These are phyloP conservation scores for Dactylellina haptotyla DNA, from an alignment of 2,329 filamentous ascomycete species.

Conservation along the genomic window DNA sequence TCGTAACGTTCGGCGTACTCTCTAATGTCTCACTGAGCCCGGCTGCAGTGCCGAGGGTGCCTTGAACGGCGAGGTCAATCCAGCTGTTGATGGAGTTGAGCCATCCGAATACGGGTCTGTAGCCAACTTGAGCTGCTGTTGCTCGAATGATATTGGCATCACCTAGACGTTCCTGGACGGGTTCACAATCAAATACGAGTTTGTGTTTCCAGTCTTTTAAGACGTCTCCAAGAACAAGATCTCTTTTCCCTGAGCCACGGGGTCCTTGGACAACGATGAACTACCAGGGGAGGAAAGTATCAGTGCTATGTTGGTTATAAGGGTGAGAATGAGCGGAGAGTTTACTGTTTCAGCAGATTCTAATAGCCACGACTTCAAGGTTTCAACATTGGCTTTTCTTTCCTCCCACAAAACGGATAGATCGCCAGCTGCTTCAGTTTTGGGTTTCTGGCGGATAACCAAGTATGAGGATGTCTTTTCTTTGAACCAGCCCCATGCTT, in stretches of 20 bases:
- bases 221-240: conserved; percentile 85
- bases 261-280: conserved; percentile 82
- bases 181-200: conserved; percentile 89
- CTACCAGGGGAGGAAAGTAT: neutral
- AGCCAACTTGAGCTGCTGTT: conserved; percentile 84
- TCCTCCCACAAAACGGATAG: conserved; percentile 88
- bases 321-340: conserved; percentile 70
- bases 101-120: conserved; percentile 93
- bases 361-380: conserved; percentile 84
- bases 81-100: conserved; percentile 94
- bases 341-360: conserved; percentile 79
- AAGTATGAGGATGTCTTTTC: conserved; percentile 75
- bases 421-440: conserved; percentile 72
- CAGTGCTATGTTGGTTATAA: neutral
- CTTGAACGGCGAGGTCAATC: conserved; percentile 89
- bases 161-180: conserved; percentile 87
- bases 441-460: conserved; percentile 65
- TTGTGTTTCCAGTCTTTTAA: conserved; percentile 80
- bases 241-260: conserved; percentile 87
- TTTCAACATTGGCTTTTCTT: conserved; percentile 80
- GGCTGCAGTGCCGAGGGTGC: conserved; percentile 69
- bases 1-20: conserved; percentile 52
- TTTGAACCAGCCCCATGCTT: conserved; percentile 84
- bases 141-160: conserved; percentile 85
- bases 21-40: conserved; percentile 68